Base-by-base conservation (phyloP, 495 filamentous ascomycete species). In the Penicillium daleae region DNA sequence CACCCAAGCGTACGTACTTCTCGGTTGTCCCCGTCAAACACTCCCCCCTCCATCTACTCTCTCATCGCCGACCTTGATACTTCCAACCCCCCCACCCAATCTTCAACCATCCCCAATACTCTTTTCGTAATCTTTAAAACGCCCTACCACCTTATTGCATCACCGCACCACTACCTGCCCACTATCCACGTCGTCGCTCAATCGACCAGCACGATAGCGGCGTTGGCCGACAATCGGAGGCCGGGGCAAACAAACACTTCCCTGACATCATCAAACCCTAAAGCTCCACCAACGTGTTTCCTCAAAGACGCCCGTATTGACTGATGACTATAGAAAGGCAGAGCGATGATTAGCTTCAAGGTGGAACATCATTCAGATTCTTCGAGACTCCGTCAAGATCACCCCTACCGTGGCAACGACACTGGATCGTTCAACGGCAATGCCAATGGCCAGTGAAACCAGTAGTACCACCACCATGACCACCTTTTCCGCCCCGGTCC, bases 261-360 rank as follows among this genome's bases (percentile, higher is more conserved):
- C 24, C 66, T 59, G 57, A 59, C 31, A 59, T 50, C 31, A 54
- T 54, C 51, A 35, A 21, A 32, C 51, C 27, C 29, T 24, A 54
- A 35, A 9, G 3, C 15, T 33, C 9, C 27, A 10, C 10, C 37
- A 42, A 35, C 35, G 15, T 31, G 8, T 26, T 19, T 12, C 4
- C 12, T 10, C 5, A 33, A 39, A 21, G 27, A 44, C n/a, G 8
- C n/a, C 27, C 26, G 24, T 27, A 64, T 77, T 77, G 72, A 78
- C 74, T 60, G 60, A 66, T 69, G 61, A 44, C 64, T 61, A 60
- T 69, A 75, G 68, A 74, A 74, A 80, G 71, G 74, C 76, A 80
- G 78, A 81, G 78, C 75, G 75, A 81, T 81, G 78, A 80, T 78
- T 76, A 81, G 78, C 77, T 74, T 78, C 74, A 75, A 74, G 74